Conservation (phyloP, 2,329 filamentous ascomycete genomes). For the Alternaria ethzedia region DNA sequence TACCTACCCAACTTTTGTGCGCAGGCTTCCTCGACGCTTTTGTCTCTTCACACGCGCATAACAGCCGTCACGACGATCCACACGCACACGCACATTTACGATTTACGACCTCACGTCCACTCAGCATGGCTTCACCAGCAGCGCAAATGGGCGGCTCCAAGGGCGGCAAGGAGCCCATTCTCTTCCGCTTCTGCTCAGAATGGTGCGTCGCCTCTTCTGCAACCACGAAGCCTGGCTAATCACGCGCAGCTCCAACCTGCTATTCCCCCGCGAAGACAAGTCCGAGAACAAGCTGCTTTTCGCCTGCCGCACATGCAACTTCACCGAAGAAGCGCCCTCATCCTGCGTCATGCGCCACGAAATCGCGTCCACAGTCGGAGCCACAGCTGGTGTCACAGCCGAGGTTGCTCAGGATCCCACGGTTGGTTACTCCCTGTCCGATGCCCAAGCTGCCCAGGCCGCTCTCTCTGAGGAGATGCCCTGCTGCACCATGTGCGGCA, state of each 20-base stretch:
- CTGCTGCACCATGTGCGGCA: slow-evolving; percentile 65
- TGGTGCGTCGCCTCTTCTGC: slow-evolving; percentile 62
- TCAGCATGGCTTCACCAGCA: slow-evolving; percentile 47
- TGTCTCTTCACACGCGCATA: background rate
- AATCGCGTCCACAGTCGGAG: slow-evolving; percentile 87
- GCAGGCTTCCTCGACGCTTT: background rate
- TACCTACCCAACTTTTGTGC: background rate
- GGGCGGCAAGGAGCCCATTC: slow-evolving; percentile 73
- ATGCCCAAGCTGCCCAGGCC: slow-evolving; percentile 37
- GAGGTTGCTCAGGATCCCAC: slow-evolving; percentile 98
- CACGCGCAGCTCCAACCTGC: slow-evolving; percentile 79
- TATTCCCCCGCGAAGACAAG: slow-evolving; percentile 95
- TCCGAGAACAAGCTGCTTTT: slow-evolving; percentile 86
- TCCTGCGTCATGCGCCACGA: slow-evolving; percentile 96
- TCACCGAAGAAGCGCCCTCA: slow-evolving; percentile 83
- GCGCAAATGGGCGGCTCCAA: slow-evolving; percentile 43
- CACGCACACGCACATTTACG: background rate
- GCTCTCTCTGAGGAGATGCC: slow-evolving; percentile 45
- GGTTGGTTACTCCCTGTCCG: slow-evolving; percentile 70
- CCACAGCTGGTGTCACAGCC: slow-evolving; percentile 95
- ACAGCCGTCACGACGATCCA: background rate
- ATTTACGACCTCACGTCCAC: background rate
- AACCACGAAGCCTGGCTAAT: slow-evolving; percentile 8
- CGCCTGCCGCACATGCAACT: slow-evolving; percentile 94
- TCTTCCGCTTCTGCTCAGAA: slow-evolving; percentile 97